Evolutionary conservation across 2,329 filamentous ascomycete genomes (phyloP), one percentile per base, ranked within the genome.

Genomic region (Monosporascus sp.): DNA sequence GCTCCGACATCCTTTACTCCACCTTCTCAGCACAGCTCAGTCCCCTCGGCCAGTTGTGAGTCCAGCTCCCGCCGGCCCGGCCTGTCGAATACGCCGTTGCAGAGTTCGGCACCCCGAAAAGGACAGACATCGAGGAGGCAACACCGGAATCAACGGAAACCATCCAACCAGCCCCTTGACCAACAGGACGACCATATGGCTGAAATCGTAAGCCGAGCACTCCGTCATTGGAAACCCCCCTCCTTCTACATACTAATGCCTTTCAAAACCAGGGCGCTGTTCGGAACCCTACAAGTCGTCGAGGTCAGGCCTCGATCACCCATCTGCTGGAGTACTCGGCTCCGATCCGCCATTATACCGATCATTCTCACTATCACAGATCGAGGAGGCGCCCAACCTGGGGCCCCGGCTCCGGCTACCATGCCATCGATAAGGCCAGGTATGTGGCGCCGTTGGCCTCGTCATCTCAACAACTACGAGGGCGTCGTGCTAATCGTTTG

Each of bases 221-320:
- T 51, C 43, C 18, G 31, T 44, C 11, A 17, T 46, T 27, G 31
- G 35, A 41, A 54, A 17, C 24, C 27, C 38, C 18, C 22, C 15
- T 20, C n/a, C 24, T 22, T 37, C 48, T 50, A 52, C 60, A 61
- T 50, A 60, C 54, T 56, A 49, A 59, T n/a, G 20, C 43, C 24
- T 44, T 44, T 18, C 43, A 14, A 37, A 43, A 22, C 54, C 43
- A 69, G 57, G 74, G 79, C 59, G 80, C 79, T 20, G 70, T 83
- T 54, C 75, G 79, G 54, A 83, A 82, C 60, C 70, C 79, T 14
- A 78, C 76, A n/a, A 81, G 79, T 65, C 87, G 94, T 54, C 90
- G 94, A 64, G 94, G 94, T 51, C 93, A 97, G 72, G 97, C 91
- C 51, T 96, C 90, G 65, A 99, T 99, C 68, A 97, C 94, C 41